Base-by-base conservation (phyloP, 805 yeast genomes). In the Saccharomycopsis microspora region DNA sequence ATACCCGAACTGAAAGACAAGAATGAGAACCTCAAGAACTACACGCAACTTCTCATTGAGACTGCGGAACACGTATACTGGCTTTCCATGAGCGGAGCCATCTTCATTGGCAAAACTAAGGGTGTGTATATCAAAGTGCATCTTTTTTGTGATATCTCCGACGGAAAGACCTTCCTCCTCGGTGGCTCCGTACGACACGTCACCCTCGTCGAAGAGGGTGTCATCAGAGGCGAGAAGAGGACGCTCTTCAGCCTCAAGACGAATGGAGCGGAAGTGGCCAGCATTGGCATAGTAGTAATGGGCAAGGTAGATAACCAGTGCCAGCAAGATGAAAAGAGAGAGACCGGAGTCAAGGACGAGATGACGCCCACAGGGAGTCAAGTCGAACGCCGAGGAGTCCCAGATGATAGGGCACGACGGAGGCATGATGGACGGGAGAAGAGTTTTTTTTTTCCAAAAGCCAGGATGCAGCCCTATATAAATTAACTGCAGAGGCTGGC, bases 111-210 rank as follows among this genome's bases (percentile, higher is more conserved):
- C 64, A 11, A 78, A 74, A 9, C 72, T 65, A 36, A 83, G 60
- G 27, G 73, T 70, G 19, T 74, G 68, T 33, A 83, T 69, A 54
- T 84, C 84, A 55, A 83, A 84, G 60, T 83, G 93, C 41, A 73
- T 74, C 33, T 75, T 75, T 40, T 77, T 71, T 38, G 76, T 19
- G 19, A 46, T 11, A 30, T 46, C 49, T 7, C 52, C 54, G 8
- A 55, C 27, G 65, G 33, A 36, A 44, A 45, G 28, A 3, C 32
- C 27, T 5, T 5, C 43, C 32, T 39, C 34, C 33, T 39, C 27
- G 42, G 52, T 44, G 19, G 55, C 52, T 28, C 57, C 57, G 33
- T 55, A 55, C 19, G 27, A 32, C 5, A 7, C 42, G 3, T 10
- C 43, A 30, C 47, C 47, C 32, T 46, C 54, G n/a, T 46, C 47